Base-by-base conservation (phyloP, 1,139 yeast genomes). In the Entelexis paramagnoliae region DNA sequence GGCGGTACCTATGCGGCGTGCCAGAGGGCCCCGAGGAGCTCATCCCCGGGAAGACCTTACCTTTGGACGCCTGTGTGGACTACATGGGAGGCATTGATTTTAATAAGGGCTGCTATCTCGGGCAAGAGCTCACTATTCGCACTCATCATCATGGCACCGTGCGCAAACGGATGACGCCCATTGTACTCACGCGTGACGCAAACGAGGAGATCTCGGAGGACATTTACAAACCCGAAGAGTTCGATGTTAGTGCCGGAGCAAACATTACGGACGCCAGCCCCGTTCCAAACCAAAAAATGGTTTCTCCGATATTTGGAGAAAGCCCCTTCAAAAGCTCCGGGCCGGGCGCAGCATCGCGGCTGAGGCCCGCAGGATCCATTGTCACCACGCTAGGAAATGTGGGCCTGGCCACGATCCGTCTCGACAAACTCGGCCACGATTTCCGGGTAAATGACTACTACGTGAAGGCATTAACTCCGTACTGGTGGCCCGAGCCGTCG, bases 91-190 rank as follows among this genome's bases (percentile, higher is more conserved):
- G 96, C 1, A 76, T 89, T 17, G 86, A 91, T 51, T 77, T 83
- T 50, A 79, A 88, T 60, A 91, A 91, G 65, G 99, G 99, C 3
- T 91, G 99, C 65, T 91, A 91, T 62, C 82, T 87, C 20, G 99
- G 99, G 0, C 98, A 91, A 66, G 99, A 91, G 64, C 72, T 91
- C 51, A 89, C 97, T 0, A 87, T 89, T 20, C 75, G 98, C 61
- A 84, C 96, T 0, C 81, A 75, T 63, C 87, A 86, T 55, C 81
- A 83, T 44, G 96, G 96, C 2, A 78, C 81, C 2, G 78, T 89
- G 14, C 73, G 95, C 26, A 88, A 89, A 63, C 72, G 98, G 51
- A 71, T 88, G 2, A 77, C 85, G 39, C 62, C 62, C 2, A 51
- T 59, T 1, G 60, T 56, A 4, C 49, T 55, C n/a, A 46, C 58